Evolutionary conservation across 2,329 filamentous ascomycete genomes (phyloP).

Genomic region (Colletotrichum filicis): DNA sequence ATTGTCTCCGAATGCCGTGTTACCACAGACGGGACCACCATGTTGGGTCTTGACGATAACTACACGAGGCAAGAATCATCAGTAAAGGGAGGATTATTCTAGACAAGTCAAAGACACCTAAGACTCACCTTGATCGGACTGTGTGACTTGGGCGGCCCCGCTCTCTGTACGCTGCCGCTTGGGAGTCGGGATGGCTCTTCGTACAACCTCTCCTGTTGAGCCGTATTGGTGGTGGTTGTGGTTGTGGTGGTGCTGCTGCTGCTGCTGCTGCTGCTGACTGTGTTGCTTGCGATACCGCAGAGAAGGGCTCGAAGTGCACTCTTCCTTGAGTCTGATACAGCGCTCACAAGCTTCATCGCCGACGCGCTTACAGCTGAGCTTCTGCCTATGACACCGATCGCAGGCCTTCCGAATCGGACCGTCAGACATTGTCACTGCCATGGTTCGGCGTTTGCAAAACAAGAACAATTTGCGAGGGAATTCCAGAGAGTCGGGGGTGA

Average conservation of each 20-base stretch:
- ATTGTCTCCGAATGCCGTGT: constrained; percentile 38
- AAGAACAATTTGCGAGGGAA: constrained; percentile 33
- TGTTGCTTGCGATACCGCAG: constrained; percentile 49
- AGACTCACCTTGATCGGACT: constrained; percentile 50
- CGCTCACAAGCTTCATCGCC: constrained; percentile 54
- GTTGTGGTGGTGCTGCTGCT: not conserved
- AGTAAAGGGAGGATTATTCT: constrained; percentile 22
- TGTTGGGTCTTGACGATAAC: constrained; percentile 30
- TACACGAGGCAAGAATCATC: constrained; percentile 22
- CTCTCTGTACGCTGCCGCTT: constrained; percentile 50
- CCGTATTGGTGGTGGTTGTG: not conserved
- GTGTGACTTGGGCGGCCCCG: constrained; percentile 45
- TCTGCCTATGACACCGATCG: constrained; percentile 59
- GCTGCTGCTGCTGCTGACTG: not conserved
- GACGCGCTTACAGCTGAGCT: constrained; percentile 57
- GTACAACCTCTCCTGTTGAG: constrained; percentile 8
- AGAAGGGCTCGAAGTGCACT: constrained; percentile 58
- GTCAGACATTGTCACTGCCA: constrained; percentile 49
- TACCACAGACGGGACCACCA: constrained; percentile 2
- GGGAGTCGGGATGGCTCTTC: constrained; percentile 43
- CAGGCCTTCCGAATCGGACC: constrained; percentile 55
- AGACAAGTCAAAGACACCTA: constrained; percentile 32
- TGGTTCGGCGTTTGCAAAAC: constrained; percentile 34
- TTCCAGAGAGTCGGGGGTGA: constrained; percentile 31
- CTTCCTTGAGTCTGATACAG: constrained; percentile 52